A percentile compares a stretch with the other conserved stretches of the same genome.
Evolutionary conservation across 192 early-diverging fungal genomes (phyloP).

Genomic region (Coemansia sp.): DNA sequence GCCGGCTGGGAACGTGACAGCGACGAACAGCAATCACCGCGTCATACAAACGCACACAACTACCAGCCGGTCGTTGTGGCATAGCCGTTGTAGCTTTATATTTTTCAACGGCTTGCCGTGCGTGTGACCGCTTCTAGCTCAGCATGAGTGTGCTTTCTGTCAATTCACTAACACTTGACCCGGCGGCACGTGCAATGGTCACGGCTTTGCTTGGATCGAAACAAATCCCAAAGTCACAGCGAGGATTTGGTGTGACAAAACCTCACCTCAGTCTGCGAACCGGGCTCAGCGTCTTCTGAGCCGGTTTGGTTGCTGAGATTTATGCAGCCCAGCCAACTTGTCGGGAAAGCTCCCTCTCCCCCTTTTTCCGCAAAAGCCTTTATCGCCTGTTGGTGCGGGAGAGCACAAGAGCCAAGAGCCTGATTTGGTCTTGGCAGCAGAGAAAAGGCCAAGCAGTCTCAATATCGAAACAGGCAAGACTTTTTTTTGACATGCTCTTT

Average conservation of each 20-base stretch:
- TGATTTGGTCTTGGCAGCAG: slow-evolving; percentile 1
- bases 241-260: neutral
- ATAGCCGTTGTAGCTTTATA: neutral
- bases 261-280: neutral
- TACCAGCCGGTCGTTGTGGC: neutral
- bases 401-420: neutral
- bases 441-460: neutral
- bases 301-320: neutral
- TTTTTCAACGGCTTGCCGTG: neutral
- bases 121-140: neutral
- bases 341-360: too few relatives aligned
- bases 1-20: slow-evolving; percentile 2
- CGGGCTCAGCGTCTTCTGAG: neutral
- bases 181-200: neutral
- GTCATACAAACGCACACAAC: neutral
- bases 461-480: neutral
- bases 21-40: slow-evolving; percentile 1
- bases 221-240: too few relatives aligned
- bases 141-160: too few relatives aligned
- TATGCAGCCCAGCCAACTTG: too few relatives aligned
- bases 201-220: neutral
- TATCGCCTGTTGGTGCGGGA: neutral
- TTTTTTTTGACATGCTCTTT: slow-evolving; percentile 4
- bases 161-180: too few relatives aligned
- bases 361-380: neutral